These are phyloP conservation scores for Heterobasidion irregulare DNA, from an alignment of 1,284 basidiomycete genomes.

Conservation along the genomic window DNA sequence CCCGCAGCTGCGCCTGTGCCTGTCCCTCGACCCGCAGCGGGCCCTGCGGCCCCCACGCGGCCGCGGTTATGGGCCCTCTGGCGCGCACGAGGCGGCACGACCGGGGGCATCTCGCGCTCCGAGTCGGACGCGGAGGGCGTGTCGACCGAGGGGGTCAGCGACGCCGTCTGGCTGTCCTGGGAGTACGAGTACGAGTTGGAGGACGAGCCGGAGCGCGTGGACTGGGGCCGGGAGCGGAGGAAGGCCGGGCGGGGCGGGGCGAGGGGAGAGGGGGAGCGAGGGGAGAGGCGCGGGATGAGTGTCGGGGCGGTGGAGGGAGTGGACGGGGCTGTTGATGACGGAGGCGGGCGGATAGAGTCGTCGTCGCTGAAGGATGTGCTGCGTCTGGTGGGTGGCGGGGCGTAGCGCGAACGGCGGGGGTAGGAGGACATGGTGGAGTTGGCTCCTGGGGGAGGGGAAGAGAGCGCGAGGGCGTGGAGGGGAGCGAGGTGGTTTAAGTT, in stretches of 20 bases:
- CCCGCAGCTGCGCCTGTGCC: constrained; percentile 13
- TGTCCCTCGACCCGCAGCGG: too few relatives aligned
- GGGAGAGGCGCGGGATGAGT: not conserved
- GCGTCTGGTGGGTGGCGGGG: not conserved
- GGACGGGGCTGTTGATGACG: not conserved
- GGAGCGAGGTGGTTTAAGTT: not conserved
- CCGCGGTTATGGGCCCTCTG: constrained; percentile 16
- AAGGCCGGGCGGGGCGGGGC: constrained; percentile 21
- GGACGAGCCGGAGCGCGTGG: constrained; percentile 14
- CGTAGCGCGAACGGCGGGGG: not conserved
- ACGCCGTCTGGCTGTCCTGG: too few relatives aligned
- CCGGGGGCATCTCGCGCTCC: constrained; percentile 7
- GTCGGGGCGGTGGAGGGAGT: not conserved
- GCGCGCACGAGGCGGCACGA: constrained; percentile 12
- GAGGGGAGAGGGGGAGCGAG: constrained; percentile 10
- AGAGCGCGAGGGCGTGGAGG: not conserved
- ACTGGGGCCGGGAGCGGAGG: constrained; percentile 9
- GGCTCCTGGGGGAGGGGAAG: not conserved
- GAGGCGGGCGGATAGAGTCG: not conserved
- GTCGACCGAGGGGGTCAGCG: too few relatives aligned
- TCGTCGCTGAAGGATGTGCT: constrained; percentile 1
- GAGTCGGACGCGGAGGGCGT: constrained; percentile 4
- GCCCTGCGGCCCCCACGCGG: not conserved
- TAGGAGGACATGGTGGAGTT: constrained; percentile 1
- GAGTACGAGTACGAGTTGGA: not conserved